Base-by-base conservation (phyloP, 768 basidiomycete genomes). In the Hericium erinaceus region DNA sequence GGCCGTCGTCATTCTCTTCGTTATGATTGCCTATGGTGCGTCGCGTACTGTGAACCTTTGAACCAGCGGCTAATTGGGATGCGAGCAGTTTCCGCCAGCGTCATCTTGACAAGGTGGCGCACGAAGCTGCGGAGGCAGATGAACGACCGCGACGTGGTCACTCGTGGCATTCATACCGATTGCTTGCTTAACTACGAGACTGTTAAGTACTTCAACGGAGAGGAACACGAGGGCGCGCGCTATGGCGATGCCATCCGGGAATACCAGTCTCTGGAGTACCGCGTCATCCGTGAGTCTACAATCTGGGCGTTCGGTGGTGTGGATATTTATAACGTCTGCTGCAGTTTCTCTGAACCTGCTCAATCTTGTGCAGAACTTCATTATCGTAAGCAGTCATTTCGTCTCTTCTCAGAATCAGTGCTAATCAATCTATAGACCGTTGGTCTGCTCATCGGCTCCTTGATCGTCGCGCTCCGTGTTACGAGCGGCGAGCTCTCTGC, bases 141-240 rank as follows among this genome's bases (percentile, higher is more conserved):
- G 86, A 89, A 89, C 65, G 89, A 93, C 44, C 80, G 82, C 57
- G 89, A 93, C 72, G 69, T 86, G n/a, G 84, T 85, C 24, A 91
- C 85, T 22, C 81, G 92, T 40, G 89, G 87, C 9, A 93, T 93
- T 54, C 86, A 90, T 62, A 85, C 88, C 4, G 91, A 93, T 64
- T 84, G 83, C 63, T 71, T 92, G 28, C 77, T 90, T 54, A 89
- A 89, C 66, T 89, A 89, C 59, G 87, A 89, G 69, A 92, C 90
- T 4, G 86, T 92, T 64, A 94, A 91, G 69, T 91, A 91, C 68
- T 94, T 93, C 67, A 83, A 83, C n/a, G 87, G 90, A 15, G 92
- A 95, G 69, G 77, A 80, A 22, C 82, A 92, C 64, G 92, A 95
- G 66, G 79, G 78, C 16, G 75, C 76, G 46, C 78, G 92, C 33